Evolutionary conservation across 768 basidiomycete species (phyloP).

Genomic region (Mycena venus): DNA sequence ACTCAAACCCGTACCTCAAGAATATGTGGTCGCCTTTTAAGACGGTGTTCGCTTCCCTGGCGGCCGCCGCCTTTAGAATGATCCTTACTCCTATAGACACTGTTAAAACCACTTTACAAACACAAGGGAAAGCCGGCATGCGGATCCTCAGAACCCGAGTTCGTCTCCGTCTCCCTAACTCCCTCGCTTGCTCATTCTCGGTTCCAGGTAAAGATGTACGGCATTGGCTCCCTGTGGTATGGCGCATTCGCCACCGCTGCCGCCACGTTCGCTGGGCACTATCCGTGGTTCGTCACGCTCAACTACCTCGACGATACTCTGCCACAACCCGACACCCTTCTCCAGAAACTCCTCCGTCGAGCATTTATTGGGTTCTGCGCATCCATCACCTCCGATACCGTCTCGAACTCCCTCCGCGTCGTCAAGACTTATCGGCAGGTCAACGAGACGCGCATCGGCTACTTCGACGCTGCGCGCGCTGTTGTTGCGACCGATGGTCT

Average conservation of each 20-base stretch:
- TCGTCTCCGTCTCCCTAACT: too few species aligned
- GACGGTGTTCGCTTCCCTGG: constrained; percentile 82
- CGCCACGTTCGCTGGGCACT: constrained; percentile 94
- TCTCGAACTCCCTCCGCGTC: constrained; percentile 91
- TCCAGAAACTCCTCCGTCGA: constrained; percentile 78
- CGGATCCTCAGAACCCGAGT: constrained; percentile 77
- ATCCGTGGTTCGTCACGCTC: constrained; percentile 92
- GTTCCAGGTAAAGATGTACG: constrained; percentile 78
- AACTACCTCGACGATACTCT: constrained; percentile 80
- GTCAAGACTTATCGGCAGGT: constrained; percentile 98
- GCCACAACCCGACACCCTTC: constrained; percentile 64
- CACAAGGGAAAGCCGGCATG: constrained; percentile 82
- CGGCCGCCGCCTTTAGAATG: constrained; percentile 91
- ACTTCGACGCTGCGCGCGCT: constrained; percentile 80
- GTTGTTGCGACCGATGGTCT: constrained; percentile 84
- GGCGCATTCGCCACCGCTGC: constrained; percentile 93
- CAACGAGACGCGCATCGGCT: constrained; percentile 84
- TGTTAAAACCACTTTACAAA: constrained; percentile 95
- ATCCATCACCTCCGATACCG: constrained; percentile 86
- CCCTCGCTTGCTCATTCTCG: not conserved
- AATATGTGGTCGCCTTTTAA: constrained; percentile 75
- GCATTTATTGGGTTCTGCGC: constrained; percentile 94
- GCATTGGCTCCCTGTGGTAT: constrained; percentile 87
- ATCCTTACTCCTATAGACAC: constrained; percentile 94
- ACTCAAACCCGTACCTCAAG: constrained; percentile 80